Conservation (phyloP, 805 yeast species). For the Yamadazyma endophytica region DNA sequence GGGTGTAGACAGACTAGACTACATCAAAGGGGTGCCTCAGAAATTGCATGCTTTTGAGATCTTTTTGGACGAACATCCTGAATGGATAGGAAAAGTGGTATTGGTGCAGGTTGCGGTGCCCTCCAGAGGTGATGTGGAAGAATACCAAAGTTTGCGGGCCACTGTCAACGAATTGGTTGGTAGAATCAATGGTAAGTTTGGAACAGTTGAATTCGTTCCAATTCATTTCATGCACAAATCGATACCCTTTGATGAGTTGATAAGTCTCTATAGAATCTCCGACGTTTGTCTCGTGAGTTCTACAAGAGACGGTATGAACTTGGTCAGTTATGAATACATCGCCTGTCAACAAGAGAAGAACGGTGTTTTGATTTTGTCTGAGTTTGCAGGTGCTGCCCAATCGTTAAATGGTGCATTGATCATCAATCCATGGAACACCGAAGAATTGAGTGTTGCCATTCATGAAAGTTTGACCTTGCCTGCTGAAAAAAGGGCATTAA, state of each 20-base stretch:
- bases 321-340: constrained; percentile 93
- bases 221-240: constrained; percentile 95
- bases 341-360: constrained; percentile 87
- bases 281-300: constrained; percentile 92
- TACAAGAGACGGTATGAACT: constrained; percentile 98
- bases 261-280: constrained; percentile 76
- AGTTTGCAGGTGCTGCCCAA: constrained; percentile 99
- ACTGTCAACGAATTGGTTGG: constrained; percentile 96
- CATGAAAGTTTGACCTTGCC: constrained; percentile 84
- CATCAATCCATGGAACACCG: constrained; percentile 98
- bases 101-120: constrained; percentile 97
- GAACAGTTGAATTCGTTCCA: constrained; percentile 96
- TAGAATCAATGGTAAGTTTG: constrained; percentile 91
- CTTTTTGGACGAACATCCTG: constrained; percentile 88
- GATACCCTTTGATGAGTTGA: constrained; percentile 85
- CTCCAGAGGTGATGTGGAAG: constrained; percentile 96
- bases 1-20: constrained; percentile 95
- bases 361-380: constrained; percentile 85
- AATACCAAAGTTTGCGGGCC: constrained; percentile 88
- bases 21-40: constrained; percentile 97
- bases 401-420: constrained; percentile 89
- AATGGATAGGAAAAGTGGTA: constrained; percentile 96
- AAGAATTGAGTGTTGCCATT: constrained; percentile 82
- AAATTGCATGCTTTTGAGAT: constrained; percentile 95
- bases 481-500: constrained; percentile 70